phyloP scores from a whole-genome alignment of 495 filamentous ascomycete genomes.

The Trichoderma asperelloides region DNA sequence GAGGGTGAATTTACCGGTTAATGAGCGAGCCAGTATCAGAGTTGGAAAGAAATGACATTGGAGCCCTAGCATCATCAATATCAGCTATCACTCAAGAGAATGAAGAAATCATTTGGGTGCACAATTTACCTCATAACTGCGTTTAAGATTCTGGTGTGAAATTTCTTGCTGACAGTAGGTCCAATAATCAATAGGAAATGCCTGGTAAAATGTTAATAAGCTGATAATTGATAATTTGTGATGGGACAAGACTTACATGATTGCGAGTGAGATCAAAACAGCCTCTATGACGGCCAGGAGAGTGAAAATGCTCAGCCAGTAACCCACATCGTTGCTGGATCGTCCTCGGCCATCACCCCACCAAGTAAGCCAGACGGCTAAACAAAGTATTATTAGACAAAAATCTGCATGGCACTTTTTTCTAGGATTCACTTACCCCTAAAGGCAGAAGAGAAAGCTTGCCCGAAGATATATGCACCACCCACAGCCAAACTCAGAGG shows the following conservation, averaged over 20 bases:
- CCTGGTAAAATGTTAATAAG: neutral
- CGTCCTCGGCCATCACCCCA: conserved; percentile 10
- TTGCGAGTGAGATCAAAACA: conserved; percentile 6
- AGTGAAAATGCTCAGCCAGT: conserved; percentile 14
- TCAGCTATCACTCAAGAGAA: neutral
- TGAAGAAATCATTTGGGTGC: neutral
- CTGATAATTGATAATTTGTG: neutral
- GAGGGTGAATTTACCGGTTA: conserved; percentile 13
- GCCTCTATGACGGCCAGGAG: conserved; percentile 11
- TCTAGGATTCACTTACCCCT: neutral
- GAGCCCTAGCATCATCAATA: conserved; percentile 10
- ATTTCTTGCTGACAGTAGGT: conserved; percentile 9
- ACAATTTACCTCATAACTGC: conserved; percentile 13
- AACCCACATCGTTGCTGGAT: conserved; percentile 8
- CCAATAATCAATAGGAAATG: conserved; percentile 13
- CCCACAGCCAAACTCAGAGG: neutral
- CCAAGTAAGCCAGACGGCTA: conserved; percentile 15
- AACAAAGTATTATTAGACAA: neutral
- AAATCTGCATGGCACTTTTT: neutral
- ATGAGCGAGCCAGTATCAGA: conserved; percentile 18
- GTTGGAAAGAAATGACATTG: conserved; percentile 16
- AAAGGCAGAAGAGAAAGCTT: neutral
- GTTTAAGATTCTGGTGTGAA: conserved; percentile 13
- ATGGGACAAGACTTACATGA: conserved; percentile 8
- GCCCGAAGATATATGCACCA: neutral